Conservation (phyloP, 75 land plant species). For the Sequoiadendron giganteum region DNA sequence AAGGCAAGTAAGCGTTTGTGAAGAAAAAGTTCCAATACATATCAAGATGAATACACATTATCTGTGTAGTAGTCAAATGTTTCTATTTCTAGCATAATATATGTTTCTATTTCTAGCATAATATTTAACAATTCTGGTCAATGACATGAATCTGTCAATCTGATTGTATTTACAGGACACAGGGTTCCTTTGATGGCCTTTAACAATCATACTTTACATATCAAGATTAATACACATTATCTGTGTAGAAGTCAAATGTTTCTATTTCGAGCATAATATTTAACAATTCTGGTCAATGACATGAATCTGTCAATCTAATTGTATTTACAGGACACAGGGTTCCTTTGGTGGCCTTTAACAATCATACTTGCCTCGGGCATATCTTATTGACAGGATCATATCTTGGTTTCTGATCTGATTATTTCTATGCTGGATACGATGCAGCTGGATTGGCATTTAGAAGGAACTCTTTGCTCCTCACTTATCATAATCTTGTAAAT, state of each 20-base stretch:
- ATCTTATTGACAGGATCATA: neutral
- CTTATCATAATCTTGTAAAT: neutral
- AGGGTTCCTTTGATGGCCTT: neutral
- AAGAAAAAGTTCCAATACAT: neutral
- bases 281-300: neutral
- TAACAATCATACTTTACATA: neutral
- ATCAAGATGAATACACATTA: neutral
- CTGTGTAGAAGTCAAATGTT: neutral
- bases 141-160: neutral
- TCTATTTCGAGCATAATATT: neutral
- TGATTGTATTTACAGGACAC: neutral
- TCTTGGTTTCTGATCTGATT: neutral
- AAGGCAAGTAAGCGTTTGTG: neutral
- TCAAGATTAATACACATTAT: too few species aligned
- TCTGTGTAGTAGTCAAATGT: neutral
- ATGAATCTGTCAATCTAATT: neutral
- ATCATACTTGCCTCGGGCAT: neutral
- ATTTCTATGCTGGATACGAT: slow-evolving; percentile 4
- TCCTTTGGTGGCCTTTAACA: neutral
- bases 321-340: neutral
- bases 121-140: neutral
- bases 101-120: neutral
- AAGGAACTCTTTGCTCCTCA: neutral
- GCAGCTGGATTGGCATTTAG: slow-evolving; percentile 8
- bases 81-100: too few species aligned